phyloP scores from a whole-genome alignment of 129 eudicot species.

The Dittrichia graveolens region DNA sequence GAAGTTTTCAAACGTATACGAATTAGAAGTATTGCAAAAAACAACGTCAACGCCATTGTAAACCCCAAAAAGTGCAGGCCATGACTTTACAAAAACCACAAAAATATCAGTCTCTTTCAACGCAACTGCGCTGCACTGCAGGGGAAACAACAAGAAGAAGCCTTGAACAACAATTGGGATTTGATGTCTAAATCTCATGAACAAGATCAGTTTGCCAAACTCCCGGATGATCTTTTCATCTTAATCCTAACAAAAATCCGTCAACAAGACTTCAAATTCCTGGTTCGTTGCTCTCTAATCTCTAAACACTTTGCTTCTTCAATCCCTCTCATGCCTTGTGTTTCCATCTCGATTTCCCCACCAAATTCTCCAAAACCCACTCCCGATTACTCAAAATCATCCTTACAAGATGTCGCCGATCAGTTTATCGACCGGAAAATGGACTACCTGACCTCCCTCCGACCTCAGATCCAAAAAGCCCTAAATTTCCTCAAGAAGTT shows the following conservation, averaged over 20 bases:
- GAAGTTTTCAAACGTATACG: slow-evolving; percentile 4
- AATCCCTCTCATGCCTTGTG: slow-evolving; percentile 29
- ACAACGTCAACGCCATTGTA: slow-evolving; percentile 34
- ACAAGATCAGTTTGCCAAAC: slow-evolving; percentile 22
- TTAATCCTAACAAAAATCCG: slow-evolving; percentile 38
- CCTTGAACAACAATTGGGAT: not conserved
- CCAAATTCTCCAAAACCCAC: slow-evolving; percentile 8
- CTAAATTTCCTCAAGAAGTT: slow-evolving; percentile 30
- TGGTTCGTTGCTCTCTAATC: slow-evolving; percentile 29
- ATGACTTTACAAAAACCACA: slow-evolving; percentile 26
- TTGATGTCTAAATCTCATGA: not conserved
- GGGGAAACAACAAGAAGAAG: not conserved
- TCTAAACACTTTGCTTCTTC: slow-evolving; percentile 35
- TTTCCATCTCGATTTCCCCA: slow-evolving; percentile 34
- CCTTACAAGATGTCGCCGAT: slow-evolving; percentile 35
- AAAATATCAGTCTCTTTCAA: not conserved
- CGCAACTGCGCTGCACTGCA: not conserved
- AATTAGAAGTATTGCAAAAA: slow-evolving; percentile 19
- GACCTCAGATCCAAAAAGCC: slow-evolving; percentile 40
- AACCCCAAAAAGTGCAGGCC: slow-evolving; percentile 42
- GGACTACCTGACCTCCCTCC: slow-evolving; percentile 36
- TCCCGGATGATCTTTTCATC: slow-evolving; percentile 34
- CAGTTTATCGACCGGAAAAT: slow-evolving; percentile 34
- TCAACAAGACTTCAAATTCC: slow-evolving; percentile 36
- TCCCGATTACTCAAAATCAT: slow-evolving; percentile 24